Base-by-base conservation (phyloP, 2,329 filamentous ascomycete species). In the Dothideomycetidae sp. region DNA sequence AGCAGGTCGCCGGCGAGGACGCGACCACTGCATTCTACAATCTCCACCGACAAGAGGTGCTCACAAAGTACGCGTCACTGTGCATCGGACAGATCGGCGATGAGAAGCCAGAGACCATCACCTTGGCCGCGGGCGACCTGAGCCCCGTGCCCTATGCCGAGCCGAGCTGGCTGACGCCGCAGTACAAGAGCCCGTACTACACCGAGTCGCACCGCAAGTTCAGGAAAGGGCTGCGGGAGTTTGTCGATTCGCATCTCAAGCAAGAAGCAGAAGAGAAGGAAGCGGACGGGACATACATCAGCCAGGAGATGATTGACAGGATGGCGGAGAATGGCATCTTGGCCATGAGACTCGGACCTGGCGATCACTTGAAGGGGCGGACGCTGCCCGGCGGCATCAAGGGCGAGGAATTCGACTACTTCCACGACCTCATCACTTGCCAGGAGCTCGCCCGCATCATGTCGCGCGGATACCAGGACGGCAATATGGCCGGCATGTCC, bases 11-110 rank as follows among this genome's bases (percentile, higher is more conserved):
- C 18, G 84, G 84, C 44, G 70, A 74, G 47, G 84, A 93, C 53
- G 82, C 83, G 35, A 93, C 84, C 2, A 63, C 70, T 23, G 79
- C 78, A 40, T 93, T 92, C 60, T 93, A 92, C 71, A 92, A 92
- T 64, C 75, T 93, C 37, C 85, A 93, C 62, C 70, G 84, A 16
- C 83, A 93, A 49, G 84, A 93, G 59, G 81, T 92, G n/a, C 70
- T 93, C 9, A 64, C 75, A 43, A 85, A 85, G 57, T 92, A 92
- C 66, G 62, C 68, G 32, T 67, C 72, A 50, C 70, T 93, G 12
- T 78, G 73, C 58, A 70, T 93, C 49, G 84, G 84, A 51, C 81
- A 73, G 10, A 57, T 93, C 53, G 64, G 74, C 47, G 79, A 74
- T 58, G 82, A 93, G 64, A 76, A 69, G 51, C 70, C 82, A 13